Evolutionary conservation across 768 basidiomycete genomes (phyloP).

Genomic region (Trametes coccinea): DNA sequence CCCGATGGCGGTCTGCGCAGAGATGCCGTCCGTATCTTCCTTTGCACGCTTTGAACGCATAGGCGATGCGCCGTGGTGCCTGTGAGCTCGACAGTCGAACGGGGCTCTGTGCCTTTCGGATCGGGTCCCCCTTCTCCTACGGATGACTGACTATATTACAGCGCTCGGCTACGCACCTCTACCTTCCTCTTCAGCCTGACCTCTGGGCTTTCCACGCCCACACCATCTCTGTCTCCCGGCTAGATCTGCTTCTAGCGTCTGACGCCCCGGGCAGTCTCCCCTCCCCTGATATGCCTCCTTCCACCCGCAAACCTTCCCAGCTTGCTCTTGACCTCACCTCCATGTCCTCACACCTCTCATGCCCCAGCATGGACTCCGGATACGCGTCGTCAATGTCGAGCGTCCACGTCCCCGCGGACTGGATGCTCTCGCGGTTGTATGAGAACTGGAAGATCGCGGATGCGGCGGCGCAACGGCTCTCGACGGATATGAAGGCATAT

Average conservation of each 20-base stretch:
- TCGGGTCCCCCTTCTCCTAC: background rate
- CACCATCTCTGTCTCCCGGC: constrained; percentile 2
- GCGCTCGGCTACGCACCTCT: background rate
- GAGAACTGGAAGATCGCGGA: constrained; percentile 25
- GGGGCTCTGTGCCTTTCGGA: background rate
- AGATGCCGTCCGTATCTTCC: background rate
- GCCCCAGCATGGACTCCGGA: constrained; percentile 17
- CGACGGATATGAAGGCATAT: constrained; percentile 10
- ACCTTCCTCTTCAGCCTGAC: background rate
- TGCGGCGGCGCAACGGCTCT: constrained; percentile 22
- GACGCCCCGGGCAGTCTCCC: too few relatives aligned
- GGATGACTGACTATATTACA: background rate
- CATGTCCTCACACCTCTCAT: background rate
- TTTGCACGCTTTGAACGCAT: background rate
- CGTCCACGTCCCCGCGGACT: constrained; percentile 13
- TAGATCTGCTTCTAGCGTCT: constrained; percentile 3
- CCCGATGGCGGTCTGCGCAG: background rate
- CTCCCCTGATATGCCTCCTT: constrained; percentile 7
- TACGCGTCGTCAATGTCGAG: constrained; percentile 16
- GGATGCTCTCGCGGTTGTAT: constrained; percentile 18
- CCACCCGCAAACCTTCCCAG: background rate
- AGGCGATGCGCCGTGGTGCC: background rate
- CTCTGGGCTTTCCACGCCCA: background rate
- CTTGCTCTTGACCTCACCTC: constrained; percentile 1
- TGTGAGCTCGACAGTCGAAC: background rate